phyloP scores from a whole-genome alignment of 177 flowering plant species.

The Tripterygium wilfordii region DNA sequence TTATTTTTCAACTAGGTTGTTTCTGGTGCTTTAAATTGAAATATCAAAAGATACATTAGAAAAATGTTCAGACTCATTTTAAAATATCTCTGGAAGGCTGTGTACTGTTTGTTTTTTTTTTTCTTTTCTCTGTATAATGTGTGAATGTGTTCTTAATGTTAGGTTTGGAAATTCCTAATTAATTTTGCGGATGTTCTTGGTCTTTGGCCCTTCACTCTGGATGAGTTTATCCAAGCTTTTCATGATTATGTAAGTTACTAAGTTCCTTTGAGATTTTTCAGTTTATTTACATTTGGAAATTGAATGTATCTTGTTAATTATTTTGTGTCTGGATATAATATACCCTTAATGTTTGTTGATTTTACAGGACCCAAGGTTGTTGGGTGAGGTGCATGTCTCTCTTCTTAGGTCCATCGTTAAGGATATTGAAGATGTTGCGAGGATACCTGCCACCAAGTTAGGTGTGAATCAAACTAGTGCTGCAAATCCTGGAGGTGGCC shows the following conservation, averaged over 20 bases:
- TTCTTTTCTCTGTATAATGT: background rate
- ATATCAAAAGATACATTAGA: too few species aligned
- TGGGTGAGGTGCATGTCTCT: conserved; percentile 81
- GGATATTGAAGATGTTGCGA: conserved; percentile 94
- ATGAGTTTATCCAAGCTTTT: conserved; percentile 89
- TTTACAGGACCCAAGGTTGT: conserved; percentile 71
- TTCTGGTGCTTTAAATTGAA: too few species aligned
- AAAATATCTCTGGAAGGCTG: too few species aligned
- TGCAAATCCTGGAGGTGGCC: conserved; percentile 88
- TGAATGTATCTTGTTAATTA: too few species aligned
- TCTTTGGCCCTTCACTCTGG: conserved; percentile 94
- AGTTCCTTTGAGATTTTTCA: too few species aligned
- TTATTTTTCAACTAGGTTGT: too few species aligned
- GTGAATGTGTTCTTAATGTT: too few species aligned
- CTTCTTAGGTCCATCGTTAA: conserved; percentile 68
- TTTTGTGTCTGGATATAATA: too few species aligned
- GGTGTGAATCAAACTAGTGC: conserved; percentile 62
- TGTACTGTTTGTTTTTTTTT: too few species aligned
- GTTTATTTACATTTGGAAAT: too few species aligned
- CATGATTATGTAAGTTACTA: conserved; percentile 95
- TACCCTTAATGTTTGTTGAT: too few species aligned
- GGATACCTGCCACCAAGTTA: conserved; percentile 59
- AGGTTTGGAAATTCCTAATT: conserved; percentile 91
- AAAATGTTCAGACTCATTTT: too few species aligned
- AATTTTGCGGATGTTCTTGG: conserved; percentile 91